phyloP scores from a whole-genome alignment of 108 stramenopile species.

The Cylindrotheca fusiformis region DNA sequence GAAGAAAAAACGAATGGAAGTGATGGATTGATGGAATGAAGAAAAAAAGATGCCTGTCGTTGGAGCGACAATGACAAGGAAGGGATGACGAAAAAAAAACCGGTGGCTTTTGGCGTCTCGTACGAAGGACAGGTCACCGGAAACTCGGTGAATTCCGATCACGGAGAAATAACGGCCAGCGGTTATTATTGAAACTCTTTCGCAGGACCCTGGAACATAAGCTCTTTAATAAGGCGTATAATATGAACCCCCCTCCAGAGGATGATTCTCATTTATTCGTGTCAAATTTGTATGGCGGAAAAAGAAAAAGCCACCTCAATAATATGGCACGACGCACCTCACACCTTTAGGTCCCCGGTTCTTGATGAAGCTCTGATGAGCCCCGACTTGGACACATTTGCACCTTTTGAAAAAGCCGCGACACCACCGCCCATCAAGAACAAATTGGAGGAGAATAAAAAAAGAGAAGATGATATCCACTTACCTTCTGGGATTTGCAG shows the following conservation, averaged over 20 bases:
- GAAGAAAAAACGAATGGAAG: not conserved
- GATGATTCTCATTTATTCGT: no score
- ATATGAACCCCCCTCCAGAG: no score
- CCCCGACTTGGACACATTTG: no score
- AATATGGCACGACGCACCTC: not conserved
- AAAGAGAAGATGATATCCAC: not conserved
- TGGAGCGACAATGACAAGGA: not conserved
- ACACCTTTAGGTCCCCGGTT: not conserved
- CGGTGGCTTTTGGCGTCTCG: not conserved
- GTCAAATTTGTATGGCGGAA: not conserved
- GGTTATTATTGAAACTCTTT: no score
- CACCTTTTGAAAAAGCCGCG: no score
- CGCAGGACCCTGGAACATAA: no score
- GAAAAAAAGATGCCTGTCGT: not conserved
- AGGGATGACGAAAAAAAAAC: not conserved
- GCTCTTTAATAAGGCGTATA: no score
- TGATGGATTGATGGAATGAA: not conserved
- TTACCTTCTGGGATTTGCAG: not conserved
- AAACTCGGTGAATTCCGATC: not conserved
- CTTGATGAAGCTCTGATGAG: no score
- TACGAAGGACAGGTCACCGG: not conserved
- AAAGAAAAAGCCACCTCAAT: not conserved
- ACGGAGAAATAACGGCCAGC: no score
- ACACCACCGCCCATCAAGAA: not conserved
- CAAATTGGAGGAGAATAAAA: not conserved